Evolutionary conservation across 176 grass and related monocot species (phyloP).

Genomic region (Tillandsia fasciculata): DNA sequence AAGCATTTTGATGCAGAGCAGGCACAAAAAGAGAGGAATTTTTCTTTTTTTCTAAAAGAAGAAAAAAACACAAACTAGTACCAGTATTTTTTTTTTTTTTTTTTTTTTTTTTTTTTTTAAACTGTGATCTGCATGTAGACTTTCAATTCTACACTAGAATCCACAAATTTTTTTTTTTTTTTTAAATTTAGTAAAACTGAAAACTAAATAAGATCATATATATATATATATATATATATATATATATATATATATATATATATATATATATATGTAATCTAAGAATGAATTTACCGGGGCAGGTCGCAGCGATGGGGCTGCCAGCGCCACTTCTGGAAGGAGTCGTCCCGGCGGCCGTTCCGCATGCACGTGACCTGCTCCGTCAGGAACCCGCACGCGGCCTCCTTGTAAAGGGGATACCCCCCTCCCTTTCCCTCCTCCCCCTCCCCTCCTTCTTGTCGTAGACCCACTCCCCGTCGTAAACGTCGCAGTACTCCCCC

Average conservation of each 20-base stretch:
- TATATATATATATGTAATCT: not conserved
- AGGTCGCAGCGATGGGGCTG: slow-evolving; percentile 67
- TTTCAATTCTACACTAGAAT: slow-evolving; percentile 4
- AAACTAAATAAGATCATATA: not conserved
- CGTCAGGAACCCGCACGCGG: slow-evolving; percentile 20
- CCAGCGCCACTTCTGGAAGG: slow-evolving; percentile 91
- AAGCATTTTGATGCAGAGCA: too few species aligned
- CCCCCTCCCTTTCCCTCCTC: not conserved
- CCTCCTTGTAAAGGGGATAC: not conserved
- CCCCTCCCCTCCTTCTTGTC: not conserved
- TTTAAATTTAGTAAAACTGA: not conserved
- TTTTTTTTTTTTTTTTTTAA: not conserved
- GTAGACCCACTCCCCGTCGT: slow-evolving; percentile 15
- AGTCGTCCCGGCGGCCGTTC: slow-evolving; percentile 76
- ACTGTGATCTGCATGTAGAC: not conserved
- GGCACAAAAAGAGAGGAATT: too few species aligned
- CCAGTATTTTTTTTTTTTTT: not conserved
- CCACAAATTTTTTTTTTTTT: slow-evolving; percentile 4
- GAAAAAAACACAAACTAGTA: too few species aligned
- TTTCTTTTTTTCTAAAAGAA: too few species aligned
- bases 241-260: not conserved
- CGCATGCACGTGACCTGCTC: slow-evolving; percentile 94
- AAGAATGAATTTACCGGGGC: slow-evolving; percentile 36
- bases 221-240: too few species aligned
- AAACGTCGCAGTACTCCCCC: slow-evolving; percentile 62